Base-by-base conservation (phyloP, 306 rosid genomes). In the Pachyrhizus erosus region DNA sequence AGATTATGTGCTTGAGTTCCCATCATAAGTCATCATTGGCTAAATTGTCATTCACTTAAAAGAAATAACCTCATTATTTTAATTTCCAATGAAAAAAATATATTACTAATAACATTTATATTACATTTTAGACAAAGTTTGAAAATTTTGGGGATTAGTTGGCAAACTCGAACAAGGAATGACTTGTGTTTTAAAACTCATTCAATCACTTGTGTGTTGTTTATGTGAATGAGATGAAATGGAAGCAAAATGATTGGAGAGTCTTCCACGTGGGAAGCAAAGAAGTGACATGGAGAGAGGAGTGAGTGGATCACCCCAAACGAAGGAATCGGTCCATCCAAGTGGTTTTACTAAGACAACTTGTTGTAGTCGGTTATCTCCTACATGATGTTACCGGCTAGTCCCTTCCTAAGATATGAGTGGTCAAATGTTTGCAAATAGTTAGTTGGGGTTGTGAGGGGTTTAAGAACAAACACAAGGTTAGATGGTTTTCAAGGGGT, bases 241-340 rank as follows among this genome's bases (percentile, higher is more conserved):
- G 49, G 48, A 72, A 73, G 14, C 84, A 57, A 76, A 84, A 76
- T 60, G 66, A 70, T 82, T 81, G 96, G 92, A 84, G 89, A 80
- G 79, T 31, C 51, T 61, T 64, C 80, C 97, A 89, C 91, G 91
- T 92, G 94, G 84, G 31, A 67, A 78, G 1, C 83, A 82, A 17
- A 76, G 79, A 81, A 86, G 43, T 83, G 54, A 26, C 52, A 33
- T 27, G 76, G 76, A 70, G 71, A 51, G 87, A 80, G 84, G 43
- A 81, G 86, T 45, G 86, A 89, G 90, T 87, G 92, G 90, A 89
- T 89, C 90, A 84, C 84, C 91, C 84, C 77, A 78, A 78, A 83
- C 76, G 75, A 17, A 84, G 82, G 87, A 90, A 92, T 86, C 75
- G 90, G 81, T 90, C 92, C 82, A 84, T 88, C 89, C 87, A 83